These are phyloP conservation scores for Aspergillus nanangensis DNA, from an alignment of 495 filamentous ascomycete species.

Conservation along the genomic window DNA sequence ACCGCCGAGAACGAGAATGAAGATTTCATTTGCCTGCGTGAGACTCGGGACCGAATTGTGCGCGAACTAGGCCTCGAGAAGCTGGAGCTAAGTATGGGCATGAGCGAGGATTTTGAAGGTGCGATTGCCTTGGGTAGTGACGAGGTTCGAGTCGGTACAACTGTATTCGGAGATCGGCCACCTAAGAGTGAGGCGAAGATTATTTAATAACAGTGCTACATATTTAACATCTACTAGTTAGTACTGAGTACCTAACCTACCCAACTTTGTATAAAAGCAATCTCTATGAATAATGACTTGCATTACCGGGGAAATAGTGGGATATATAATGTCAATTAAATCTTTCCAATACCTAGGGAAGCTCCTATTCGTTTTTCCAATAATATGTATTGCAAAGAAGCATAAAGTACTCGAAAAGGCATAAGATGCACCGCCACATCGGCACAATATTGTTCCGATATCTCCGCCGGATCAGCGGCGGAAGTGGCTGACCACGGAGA, in stretches of 20 bases:
- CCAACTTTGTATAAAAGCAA: too few relatives aligned
- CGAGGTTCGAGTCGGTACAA: conserved; percentile 93
- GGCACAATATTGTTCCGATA: neutral
- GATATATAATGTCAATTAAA: too few relatives aligned
- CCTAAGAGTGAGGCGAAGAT: conserved; percentile 62
- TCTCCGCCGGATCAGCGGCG: neutral
- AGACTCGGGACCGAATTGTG: conserved; percentile 63
- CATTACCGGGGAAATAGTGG: too few relatives aligned
- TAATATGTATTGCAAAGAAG: too few relatives aligned
- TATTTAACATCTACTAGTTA: too few relatives aligned
- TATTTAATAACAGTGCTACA: too few relatives aligned
- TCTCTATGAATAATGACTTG: too few relatives aligned
- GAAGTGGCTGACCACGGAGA: neutral
- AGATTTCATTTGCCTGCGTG: conserved; percentile 69
- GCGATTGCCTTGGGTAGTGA: conserved; percentile 79
- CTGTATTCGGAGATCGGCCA: conserved; percentile 83
- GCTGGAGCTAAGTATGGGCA: conserved; percentile 71
- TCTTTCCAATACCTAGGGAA: too few relatives aligned
- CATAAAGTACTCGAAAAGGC: neutral
- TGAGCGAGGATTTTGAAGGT: conserved; percentile 94
- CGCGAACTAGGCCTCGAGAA: conserved; percentile 42
- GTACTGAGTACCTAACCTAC: too few relatives aligned
- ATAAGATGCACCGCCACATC: neutral
- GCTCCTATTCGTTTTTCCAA: too few relatives aligned
- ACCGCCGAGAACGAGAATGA: conserved; percentile 79